Base-by-base conservation (phyloP, 1,139 yeast genomes). In the Yarrowia galli region DNA sequence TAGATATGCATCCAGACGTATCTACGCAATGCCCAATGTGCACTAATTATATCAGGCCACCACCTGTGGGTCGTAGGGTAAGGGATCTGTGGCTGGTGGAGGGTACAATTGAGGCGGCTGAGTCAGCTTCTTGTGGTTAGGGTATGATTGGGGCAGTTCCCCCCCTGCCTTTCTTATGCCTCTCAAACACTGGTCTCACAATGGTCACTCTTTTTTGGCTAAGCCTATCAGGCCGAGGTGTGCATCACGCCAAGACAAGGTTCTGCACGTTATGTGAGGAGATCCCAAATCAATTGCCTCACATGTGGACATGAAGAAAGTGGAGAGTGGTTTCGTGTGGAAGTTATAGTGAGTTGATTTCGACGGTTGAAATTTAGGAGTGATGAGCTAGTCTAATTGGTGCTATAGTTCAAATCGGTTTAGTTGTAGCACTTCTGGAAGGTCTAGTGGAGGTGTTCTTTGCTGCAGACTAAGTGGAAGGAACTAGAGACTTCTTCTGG, bases 21-120 rank as follows among this genome's bases (percentile, higher is more conserved):
- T 56, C 63, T 40, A 40, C 42, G 49, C 28, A 23, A 54, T 23
- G 35, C 13, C 36, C 42, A 4, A 54, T 28, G 60, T 28, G 49
- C 63, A 56, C 63, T 42, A 56, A 18, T n/a, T n/a, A n/a, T n/a
- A 56, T 56, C 63, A 56, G 63, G 49, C 63, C 63, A 56, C 48
- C 20, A 56, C 48, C 20, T 20, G 16, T 1, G 16, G 22, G 9
- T 32, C 22, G 18, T 20, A 35, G 40, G n/a, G 40, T n/a, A 6
- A 18, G 23, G 12, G 12, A 3, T 16, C 2, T 4, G 28, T 13
- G 42, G 58, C 5, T 18, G n/a, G n/a, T n/a, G n/a, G n/a, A 3
- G 18, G 25, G 56, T 10, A 6, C 58, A 51, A 51, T 51, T 51
- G 58, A 28, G 18, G 18, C 36, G 5, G 20, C 12, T 12, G 35